Evolutionary conservation across 78 protist genomes (phyloP).

Genomic region (Planoprotostelium fungivorum): DNA sequence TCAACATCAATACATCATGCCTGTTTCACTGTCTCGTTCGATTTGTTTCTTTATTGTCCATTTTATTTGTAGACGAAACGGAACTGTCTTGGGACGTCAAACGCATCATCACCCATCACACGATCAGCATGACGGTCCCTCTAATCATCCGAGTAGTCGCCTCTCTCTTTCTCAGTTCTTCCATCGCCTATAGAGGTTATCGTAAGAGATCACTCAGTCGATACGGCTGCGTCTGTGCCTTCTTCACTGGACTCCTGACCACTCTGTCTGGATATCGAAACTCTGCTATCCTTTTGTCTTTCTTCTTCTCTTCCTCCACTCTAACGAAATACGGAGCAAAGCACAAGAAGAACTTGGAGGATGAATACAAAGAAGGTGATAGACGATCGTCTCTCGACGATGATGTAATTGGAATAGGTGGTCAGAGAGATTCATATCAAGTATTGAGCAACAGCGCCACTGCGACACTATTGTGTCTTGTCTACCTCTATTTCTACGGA

Average conservation of each 20-base stretch:
- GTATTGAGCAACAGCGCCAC: conserved; percentile 52
- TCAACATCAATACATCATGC: too few species aligned
- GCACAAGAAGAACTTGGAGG: conserved; percentile 46
- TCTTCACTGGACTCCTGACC: conserved; percentile 9
- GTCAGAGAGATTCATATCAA: conserved; percentile 53
- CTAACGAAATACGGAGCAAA: conserved; percentile 47
- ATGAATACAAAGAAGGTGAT: conserved; percentile 8
- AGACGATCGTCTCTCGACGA: background rate
- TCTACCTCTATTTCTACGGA: background rate
- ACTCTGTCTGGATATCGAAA: conserved; percentile 1
- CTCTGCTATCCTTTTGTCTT: conserved; percentile 12
- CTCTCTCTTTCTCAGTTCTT: background rate
- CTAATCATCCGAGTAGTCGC: background rate
- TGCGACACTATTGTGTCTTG: conserved; percentile 1
- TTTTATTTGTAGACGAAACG: too few species aligned
- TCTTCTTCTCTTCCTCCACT: conserved; percentile 30
- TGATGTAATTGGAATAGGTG: conserved; percentile 5
- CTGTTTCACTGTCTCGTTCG: too few species aligned
- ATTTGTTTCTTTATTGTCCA: too few species aligned
- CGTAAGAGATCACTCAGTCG: conserved; percentile 24
- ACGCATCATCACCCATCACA: too few species aligned
- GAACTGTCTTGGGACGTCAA: too few species aligned
- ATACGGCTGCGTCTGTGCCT: conserved; percentile 28
- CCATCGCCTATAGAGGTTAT: conserved; percentile 8
- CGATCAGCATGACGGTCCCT: too few species aligned